Evolutionary conservation across 805 yeast genomes (phyloP).

Genomic region (Saturnispora dispora): DNA sequence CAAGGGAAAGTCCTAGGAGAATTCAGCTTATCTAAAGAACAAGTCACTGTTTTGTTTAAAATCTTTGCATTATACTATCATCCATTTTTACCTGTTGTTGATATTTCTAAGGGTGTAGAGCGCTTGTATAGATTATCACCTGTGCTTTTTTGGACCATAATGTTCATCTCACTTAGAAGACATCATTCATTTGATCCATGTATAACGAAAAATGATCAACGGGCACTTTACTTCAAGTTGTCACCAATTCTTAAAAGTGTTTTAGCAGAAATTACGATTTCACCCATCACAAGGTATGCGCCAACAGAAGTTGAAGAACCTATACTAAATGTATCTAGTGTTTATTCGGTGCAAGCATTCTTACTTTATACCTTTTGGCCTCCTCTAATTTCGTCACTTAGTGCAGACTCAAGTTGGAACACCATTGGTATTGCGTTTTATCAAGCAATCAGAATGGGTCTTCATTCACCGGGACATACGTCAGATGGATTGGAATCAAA

Average conservation of each 20-base stretch:
- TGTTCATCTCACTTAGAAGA: conserved; percentile 75
- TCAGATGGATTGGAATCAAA: conserved; percentile 38
- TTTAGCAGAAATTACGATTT: conserved; percentile 78
- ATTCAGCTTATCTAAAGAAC: conserved; percentile 49
- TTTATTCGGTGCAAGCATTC: conserved; percentile 90
- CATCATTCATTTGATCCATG: conserved; percentile 27
- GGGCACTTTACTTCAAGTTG: conserved; percentile 45
- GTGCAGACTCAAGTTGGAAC: conserved; percentile 95
- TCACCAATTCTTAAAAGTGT: conserved; percentile 67
- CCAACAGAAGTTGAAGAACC: conserved; percentile 78
- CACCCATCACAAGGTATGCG: conserved; percentile 79
- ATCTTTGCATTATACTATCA: conserved; percentile 78
- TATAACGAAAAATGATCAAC: conserved; percentile 19
- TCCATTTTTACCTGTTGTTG: conserved; percentile 81
- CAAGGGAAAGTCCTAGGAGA: conserved; percentile 65
- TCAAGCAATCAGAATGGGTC: conserved; percentile 86
- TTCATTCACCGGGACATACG: conserved; percentile 69
- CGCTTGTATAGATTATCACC: conserved; percentile 72
- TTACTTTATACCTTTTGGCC: conserved; percentile 91
- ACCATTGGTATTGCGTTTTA: conserved; percentile 88
- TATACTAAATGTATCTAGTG: conserved; percentile 78
- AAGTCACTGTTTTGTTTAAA: conserved; percentile 50
- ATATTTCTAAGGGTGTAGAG: conserved; percentile 74
- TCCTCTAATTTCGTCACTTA: conserved; percentile 84
- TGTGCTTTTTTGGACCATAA: conserved; percentile 86